Base-by-base conservation (phyloP, 345 rosid species). In the Rhodomyrtus tomentosa region DNA sequence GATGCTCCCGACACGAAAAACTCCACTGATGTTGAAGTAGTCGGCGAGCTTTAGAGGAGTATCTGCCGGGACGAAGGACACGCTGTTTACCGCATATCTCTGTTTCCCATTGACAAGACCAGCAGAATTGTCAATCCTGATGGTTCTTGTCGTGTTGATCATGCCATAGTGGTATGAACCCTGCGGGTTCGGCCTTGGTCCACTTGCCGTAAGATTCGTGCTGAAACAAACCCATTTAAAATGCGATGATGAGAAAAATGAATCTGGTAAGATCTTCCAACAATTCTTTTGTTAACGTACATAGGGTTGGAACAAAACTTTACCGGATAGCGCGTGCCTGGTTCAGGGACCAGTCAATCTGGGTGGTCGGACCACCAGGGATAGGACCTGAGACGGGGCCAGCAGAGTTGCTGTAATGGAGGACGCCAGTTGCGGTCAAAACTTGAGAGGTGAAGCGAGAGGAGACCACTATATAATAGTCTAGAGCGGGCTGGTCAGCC, bases 151-250 rank as follows among this genome's bases (percentile, higher is more conserved):
- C n/a, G 88, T 87, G 87, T 91, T 91, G 81, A 91, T 87, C 88
- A 90, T 83, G 18, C 93, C 93, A 73, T 91, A 91, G 72, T 91
- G 93, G 91, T 91, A 91, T 21, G 93, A 90, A 3, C 93, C 93
- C 76, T 91, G 93, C 6, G 93, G 93, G 81, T 91, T 91, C 50
- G 93, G 93, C 83, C 93, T 89, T 14, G 93, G 93, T 83, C 93
- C 93, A 82, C 93, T 91, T 53, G 93, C 93, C 10, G 93, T 89
- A 25, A 91, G 91, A 83, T 91, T 91, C 73, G 93, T 90, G 89
- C 93, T 91, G 87, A 73, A 84, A 84, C 11, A 22, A 16, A 9
- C 45, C 45, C 14, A 36, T 68, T 36, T 21, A 20, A 68, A 68
- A 32, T 8, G 13, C 25, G 45, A 68, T 9, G 79, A 68, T 68